Evolutionary conservation across 257 asterid genomes (phyloP), one percentile per base, ranked within the genome.

Genomic region (Mentha longifolia): DNA sequence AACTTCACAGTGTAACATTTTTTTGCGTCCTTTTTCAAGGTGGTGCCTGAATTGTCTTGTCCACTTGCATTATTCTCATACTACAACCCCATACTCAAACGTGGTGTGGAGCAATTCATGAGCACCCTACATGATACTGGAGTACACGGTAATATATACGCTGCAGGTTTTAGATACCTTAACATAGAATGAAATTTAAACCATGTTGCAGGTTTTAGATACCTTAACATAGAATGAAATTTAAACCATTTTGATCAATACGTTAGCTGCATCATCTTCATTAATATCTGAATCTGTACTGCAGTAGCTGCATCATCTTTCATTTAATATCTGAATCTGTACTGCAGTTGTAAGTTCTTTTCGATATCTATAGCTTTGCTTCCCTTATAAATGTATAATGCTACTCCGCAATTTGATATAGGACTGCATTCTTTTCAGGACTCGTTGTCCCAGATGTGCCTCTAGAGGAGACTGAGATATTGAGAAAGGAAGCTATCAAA

Each of bases 371-470:
- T 16, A 9, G 35, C 20, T 39, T 66, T 52, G 31, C 55, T 65
- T 47, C 11, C 54, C 39, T n/a, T 22, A n/a, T n/a, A 58, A 7
- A 6, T 56, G 13, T 11, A 5, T 22, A 30, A 12, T 30, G 25
- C 35, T 3, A 2, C 7, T 67, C 62, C 15, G 45, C 50, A 55
- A 77, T 17, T 56, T 69, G 17, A 47, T 61, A 17, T 20, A 46
- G 70, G 65, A 45, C 16, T 62, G 16, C 54, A 11, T 33, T 33
- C 25, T 42, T 74, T 87, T 71, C 85, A 89, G 98, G 98, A 66
- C 92, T 92, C 56, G 89, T 92, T 61, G 98, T 92, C 73, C 98
- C 96, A 6, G 98, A 92, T 60, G 91, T 89, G 52, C 98, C 98
- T 73, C 82, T 92, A 37, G 98, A 92, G 79, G 98, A 92, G 87